These are phyloP conservation scores for Coemansia sp. DNA, from an alignment of 192 early-diverging fungal genomes.

Conservation along the genomic window DNA sequence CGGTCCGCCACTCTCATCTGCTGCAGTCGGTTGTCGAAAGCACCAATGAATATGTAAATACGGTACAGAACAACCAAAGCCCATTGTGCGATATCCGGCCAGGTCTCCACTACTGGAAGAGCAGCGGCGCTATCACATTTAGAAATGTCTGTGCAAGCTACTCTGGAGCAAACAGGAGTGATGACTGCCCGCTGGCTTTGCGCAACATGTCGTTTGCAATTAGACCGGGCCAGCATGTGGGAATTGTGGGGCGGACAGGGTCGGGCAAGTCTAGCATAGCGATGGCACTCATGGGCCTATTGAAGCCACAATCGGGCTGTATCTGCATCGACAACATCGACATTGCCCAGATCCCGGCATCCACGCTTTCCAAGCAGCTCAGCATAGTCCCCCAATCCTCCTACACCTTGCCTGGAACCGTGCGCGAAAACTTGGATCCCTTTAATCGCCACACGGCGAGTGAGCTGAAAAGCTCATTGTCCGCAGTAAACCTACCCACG, in stretches of 20 bases:
- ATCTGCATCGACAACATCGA: constrained; percentile 78
- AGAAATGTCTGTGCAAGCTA: constrained; percentile 59
- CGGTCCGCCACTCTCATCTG: constrained; percentile 30
- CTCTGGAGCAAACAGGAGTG: neutral
- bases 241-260: constrained; percentile 84
- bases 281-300: constrained; percentile 66
- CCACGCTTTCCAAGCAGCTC: constrained; percentile 64
- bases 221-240: constrained; percentile 66
- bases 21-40: constrained; percentile 13
- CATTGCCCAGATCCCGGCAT: constrained; percentile 59
- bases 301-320: constrained; percentile 37
- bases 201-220: constrained; percentile 60
- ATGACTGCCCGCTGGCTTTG: constrained; percentile 46
- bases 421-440: constrained; percentile 88
- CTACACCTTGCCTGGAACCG: constrained; percentile 64
- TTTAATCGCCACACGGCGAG: constrained; percentile 58
- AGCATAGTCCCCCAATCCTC: constrained; percentile 91
- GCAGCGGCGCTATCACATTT: constrained; percentile 56
- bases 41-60: constrained; percentile 14
- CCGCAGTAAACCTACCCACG: constrained; percentile 52
- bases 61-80: neutral
- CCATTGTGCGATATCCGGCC: neutral
- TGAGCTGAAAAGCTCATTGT: constrained; percentile 66
- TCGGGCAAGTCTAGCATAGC: constrained; percentile 71
- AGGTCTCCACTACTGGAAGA: constrained; percentile 52